These are phyloP conservation scores for Amanita fuliginea DNA, from an alignment of 768 basidiomycete genomes.

Conservation along the genomic window DNA sequence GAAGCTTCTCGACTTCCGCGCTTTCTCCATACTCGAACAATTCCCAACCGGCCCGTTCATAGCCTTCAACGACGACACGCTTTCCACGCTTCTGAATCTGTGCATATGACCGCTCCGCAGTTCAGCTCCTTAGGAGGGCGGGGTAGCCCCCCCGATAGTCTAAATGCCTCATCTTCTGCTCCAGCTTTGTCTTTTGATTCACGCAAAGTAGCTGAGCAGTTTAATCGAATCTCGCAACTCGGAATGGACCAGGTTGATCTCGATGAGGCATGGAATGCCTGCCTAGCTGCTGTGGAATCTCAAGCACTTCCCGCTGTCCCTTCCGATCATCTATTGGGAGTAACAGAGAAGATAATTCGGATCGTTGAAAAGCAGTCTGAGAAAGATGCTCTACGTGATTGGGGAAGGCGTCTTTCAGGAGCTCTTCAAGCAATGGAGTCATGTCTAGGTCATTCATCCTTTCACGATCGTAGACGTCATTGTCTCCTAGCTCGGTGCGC, in stretches of 20 bases:
- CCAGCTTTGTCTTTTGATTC: not conserved
- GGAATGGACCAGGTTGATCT: constrained; percentile 18
- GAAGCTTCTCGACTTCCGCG: constrained; percentile 1
- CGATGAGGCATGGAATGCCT: constrained; percentile 30
- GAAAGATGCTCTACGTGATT: constrained; percentile 15
- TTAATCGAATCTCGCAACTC: not conserved
- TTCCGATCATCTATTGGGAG: not conserved
- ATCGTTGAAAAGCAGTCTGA: constrained; percentile 9
- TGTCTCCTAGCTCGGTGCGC: constrained; percentile 20
- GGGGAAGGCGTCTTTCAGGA: constrained; percentile 26
- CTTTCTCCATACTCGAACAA: constrained; percentile 5
- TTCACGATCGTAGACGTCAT: constrained; percentile 11
- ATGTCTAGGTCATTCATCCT: constrained; percentile 12
- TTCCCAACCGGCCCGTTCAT: constrained; percentile 8
- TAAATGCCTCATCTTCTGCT: constrained; percentile 3
- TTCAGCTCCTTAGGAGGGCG: not conserved
- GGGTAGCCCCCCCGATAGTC: not conserved
- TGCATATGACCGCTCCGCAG: constrained; percentile 1
- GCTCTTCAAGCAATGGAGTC: constrained; percentile 19
- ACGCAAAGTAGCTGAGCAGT: not conserved
- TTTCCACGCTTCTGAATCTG: constrained; percentile 11
- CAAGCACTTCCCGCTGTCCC: not conserved
- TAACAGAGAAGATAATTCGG: constrained; percentile 1
- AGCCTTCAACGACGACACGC: constrained; percentile 16
- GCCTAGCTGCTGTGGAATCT: constrained; percentile 14